Percentiles rank a stretch among this genome's conserved stretches.
Conservation (phyloP, 202 grass and related monocot species). For the Musa balbisiana region DNA sequence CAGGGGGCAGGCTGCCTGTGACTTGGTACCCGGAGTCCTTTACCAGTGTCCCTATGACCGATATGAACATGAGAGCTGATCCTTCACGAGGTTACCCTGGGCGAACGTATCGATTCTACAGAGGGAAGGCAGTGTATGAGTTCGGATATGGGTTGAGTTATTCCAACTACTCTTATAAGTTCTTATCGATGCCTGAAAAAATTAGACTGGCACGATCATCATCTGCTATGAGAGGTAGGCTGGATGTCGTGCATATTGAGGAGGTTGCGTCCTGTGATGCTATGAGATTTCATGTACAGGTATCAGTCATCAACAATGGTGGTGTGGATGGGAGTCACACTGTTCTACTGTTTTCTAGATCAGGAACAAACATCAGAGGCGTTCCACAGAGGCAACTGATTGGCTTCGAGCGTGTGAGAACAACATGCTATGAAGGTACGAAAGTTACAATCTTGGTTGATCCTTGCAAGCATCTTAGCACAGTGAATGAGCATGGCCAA, state of each 20-base stretch:
- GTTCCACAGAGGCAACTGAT: slow-evolving; percentile 66
- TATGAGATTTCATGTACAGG: slow-evolving; percentile 42
- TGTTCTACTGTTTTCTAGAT: slow-evolving; percentile 50
- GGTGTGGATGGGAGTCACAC: slow-evolving; percentile 56
- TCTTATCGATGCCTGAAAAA: slow-evolving; percentile 40
- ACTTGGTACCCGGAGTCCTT: slow-evolving; percentile 93
- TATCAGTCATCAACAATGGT: slow-evolving; percentile 53
- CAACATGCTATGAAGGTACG: slow-evolving; percentile 26
- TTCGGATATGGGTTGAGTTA: slow-evolving; percentile 86
- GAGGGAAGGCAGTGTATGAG: slow-evolving; percentile 54
- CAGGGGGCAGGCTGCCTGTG: slow-evolving; percentile 69
- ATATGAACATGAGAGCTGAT: slow-evolving; percentile 88
- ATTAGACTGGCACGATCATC: slow-evolving; percentile 36
- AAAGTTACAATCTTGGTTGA: slow-evolving; percentile 45
- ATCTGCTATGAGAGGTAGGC: slow-evolving; percentile 35
- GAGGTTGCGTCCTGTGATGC: slow-evolving; percentile 60
- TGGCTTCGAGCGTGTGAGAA: slow-evolving; percentile 55
- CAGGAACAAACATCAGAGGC: slow-evolving; percentile 31
- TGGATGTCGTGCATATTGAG: slow-evolving; percentile 38
- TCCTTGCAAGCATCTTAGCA: slow-evolving; percentile 66
- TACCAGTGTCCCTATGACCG: slow-evolving; percentile 64
- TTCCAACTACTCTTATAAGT: slow-evolving; percentile 59
- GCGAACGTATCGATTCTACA: slow-evolving; percentile 90
- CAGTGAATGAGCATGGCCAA: slow-evolving; percentile 42
- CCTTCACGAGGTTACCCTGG: slow-evolving; percentile 62